Base-by-base conservation (phyloP, 768 basidiomycete genomes). In the Podaxis mareebaensis region DNA sequence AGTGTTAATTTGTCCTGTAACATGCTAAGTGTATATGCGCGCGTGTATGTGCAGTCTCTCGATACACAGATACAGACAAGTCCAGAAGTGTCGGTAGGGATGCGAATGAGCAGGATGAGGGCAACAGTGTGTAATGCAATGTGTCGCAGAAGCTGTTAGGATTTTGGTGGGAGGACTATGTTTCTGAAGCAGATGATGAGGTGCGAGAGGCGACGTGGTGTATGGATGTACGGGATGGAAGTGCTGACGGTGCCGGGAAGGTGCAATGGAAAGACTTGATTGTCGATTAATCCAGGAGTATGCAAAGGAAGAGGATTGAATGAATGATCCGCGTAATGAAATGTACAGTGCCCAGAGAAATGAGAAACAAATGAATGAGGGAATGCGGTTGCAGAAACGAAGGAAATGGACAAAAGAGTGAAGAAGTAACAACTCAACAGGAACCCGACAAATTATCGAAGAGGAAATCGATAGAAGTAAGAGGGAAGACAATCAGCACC, bases 311-410 rank as follows among this genome's bases (percentile, higher is more conserved):
- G 24, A 28, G 17, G 49, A 60, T 33, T 57, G 58, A 26, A 53
- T 61, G 60, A 30, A 44, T 39, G 53, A 20, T 62, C 53, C 61
- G 12, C 48, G 53, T 57, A 56, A 63, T 62, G 61, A 63, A 55
- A 56, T 51, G 48, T 63, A 57, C 53, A 49, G 57, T 63, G 61
- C 44, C 54, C 22, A 17, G 7, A 26, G 15, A 28, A 60, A 52
- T 30, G n/a, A 17, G 8, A 38, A 26, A 30, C 10, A 15, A 24
- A 20, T 17, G 24, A 13, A 13, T 6, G 42, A 61, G 38, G 42
- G 60, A 53, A 8, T 53, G 51, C 38, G 38, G 40, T 39, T 61
- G 36, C 39, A 42, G 24, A 53, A 60, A 53, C 55, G 61, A 52
- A 51, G 36, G 53, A 28, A 40, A 15, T 56, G 4, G 42, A 7